Conservation (phyloP, 352 stramenopile genomes). For the Globisporangium splendens region DNA sequence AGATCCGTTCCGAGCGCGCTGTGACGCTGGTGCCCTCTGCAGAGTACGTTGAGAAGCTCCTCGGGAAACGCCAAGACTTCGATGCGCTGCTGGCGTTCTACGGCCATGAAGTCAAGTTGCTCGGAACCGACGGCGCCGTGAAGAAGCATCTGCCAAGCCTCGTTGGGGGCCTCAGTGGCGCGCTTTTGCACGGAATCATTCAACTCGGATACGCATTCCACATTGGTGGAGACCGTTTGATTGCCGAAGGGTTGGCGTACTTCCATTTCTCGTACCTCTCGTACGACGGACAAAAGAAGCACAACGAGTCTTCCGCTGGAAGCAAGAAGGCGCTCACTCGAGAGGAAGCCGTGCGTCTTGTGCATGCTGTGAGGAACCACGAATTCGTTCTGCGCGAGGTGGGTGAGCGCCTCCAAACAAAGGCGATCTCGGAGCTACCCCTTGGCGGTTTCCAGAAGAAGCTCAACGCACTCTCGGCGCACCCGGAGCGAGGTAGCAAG, state of each 20-base stretch:
- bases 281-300: slow-evolving; percentile 16
- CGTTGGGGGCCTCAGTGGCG: slow-evolving; percentile 24
- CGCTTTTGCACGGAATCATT: slow-evolving; percentile 34
- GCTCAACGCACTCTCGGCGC: slow-evolving; percentile 25
- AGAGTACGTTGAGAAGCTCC: slow-evolving; percentile 12
- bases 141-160: slow-evolving; percentile 22
- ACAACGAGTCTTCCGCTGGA: background rate
- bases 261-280: slow-evolving; percentile 32
- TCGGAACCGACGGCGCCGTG: slow-evolving; percentile 21
- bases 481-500: slow-evolving; percentile 11
- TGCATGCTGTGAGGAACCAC: slow-evolving; percentile 11
- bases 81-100: slow-evolving; percentile 32
- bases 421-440: slow-evolving; percentile 1
- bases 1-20: background rate
- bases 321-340: slow-evolving; percentile 17
- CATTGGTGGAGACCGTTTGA: slow-evolving; percentile 19
- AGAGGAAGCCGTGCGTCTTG: slow-evolving; percentile 10
- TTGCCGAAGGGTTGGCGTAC: slow-evolving; percentile 33
- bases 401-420: slow-evolving; percentile 2
- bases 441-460: slow-evolving; percentile 14
- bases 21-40: background rate
- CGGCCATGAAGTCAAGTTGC: slow-evolving; percentile 22
- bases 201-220: slow-evolving; percentile 35
- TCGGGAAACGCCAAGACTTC: slow-evolving; percentile 27
- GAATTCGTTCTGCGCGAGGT: slow-evolving; percentile 11